These are phyloP conservation scores for Taphrina flavorubra DNA, from an alignment of 1,139 yeast species.

Conservation along the genomic window DNA sequence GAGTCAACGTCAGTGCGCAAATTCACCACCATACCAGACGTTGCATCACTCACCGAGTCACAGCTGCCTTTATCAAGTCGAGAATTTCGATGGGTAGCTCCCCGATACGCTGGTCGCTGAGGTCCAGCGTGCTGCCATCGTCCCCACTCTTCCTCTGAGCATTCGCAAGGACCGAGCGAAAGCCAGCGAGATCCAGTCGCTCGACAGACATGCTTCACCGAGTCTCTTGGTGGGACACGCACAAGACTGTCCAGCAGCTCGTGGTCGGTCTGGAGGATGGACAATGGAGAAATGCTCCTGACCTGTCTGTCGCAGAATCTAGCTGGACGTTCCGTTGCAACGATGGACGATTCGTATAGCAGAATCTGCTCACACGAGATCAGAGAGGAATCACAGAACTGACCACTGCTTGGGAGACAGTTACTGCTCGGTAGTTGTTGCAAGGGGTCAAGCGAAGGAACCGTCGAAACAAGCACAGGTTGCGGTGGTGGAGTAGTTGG, in stretches of 20 bases:
- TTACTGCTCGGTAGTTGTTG: slow-evolving; percentile 2
- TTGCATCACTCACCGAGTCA: slow-evolving; percentile 54
- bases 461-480: not conserved
- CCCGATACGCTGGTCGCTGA: slow-evolving; percentile 53
- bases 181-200: slow-evolving; percentile 26
- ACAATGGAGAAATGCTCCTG: not conserved
- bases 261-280: not conserved
- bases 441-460: not conserved
- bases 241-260: slow-evolving; percentile 13
- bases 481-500: not conserved
- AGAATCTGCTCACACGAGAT: not conserved
- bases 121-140: slow-evolving; percentile 41
- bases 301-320: not conserved
- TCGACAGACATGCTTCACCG: slow-evolving; percentile 9
- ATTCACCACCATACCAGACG: not conserved
- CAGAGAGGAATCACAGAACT: no score
- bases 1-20: slow-evolving; percentile 1
- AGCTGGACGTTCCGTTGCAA: not conserved
- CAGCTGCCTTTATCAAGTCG: slow-evolving; percentile 54
- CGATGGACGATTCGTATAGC: not conserved
- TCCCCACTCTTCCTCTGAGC: slow-evolving; percentile 35
- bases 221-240: not conserved
- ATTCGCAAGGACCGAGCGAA: slow-evolving; percentile 25
- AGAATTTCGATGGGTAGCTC: slow-evolving; percentile 55
- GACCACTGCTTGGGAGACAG: no score